Evolutionary conservation across 2,329 filamentous ascomycete genomes (phyloP), one percentile per base, ranked within the genome.

Genomic region (Ambrosiella cleistominuta): DNA sequence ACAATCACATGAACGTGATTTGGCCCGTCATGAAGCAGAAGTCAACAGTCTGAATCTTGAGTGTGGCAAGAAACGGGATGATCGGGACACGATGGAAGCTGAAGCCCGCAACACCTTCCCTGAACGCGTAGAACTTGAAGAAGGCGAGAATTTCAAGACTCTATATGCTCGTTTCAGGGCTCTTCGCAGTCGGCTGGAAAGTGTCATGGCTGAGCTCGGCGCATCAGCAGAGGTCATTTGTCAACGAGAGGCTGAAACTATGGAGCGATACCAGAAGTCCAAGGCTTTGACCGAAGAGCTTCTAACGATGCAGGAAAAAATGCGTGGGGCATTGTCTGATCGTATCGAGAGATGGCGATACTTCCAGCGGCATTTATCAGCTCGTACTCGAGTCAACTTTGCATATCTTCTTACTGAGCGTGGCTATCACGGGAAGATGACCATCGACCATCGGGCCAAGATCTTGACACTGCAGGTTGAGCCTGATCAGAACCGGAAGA

Each of bases 391-490:
- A 54, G 83, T 85, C 57, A 88, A 87, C 61, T 98, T 98, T 70
- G 84, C 80, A 56, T 94, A 93, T 66, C 78, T 97, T 12, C 79
- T 98, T 60, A 88, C 83, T 66, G 90, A 97, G 70, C 83, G 93
- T 65, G 84, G 86, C 19, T 98, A 95, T 71, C 82, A 89, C 50
- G 93, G 93, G 59, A 80, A 80, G 62, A 79, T 98, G 59, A 73
- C 83, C 19, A 78, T 95, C 47, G 83, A 95, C 65, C 91, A 97
- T 70, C 72, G 75, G 54, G 69, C 75, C n/a, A 85, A 85, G 64
- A 75, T 79, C 58, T 79, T 98, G 42, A 83, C 90, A 62, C 79
- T 98, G 60, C 78, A 85, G 62, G 86, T 91, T 61, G 80, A 85
- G 66, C 81, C 81, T 0, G 81, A 84, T 61, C 75, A 81, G 66